Conservation (phyloP, 805 yeast genomes). For the Saccharomyces kudriavzevii region DNA sequence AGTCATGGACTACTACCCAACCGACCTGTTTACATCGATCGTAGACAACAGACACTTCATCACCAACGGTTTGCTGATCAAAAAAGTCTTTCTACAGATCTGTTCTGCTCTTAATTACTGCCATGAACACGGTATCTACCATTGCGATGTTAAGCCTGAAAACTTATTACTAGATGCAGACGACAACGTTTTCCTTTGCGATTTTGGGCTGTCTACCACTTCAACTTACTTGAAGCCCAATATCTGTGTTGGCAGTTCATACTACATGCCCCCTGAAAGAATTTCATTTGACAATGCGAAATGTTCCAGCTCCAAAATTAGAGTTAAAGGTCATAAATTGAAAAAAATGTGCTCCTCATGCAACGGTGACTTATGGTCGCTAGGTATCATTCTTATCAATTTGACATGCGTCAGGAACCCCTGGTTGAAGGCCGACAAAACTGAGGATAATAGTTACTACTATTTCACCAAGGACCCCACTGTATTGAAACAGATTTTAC, state of each 20-base stretch:
- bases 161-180: slow-evolving; percentile 67
- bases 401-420: slow-evolving; percentile 81
- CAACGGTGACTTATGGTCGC: slow-evolving; percentile 82
- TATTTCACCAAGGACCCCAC: slow-evolving; percentile 50
- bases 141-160: slow-evolving; percentile 94
- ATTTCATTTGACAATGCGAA: slow-evolving; percentile 21
- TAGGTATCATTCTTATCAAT: slow-evolving; percentile 74
- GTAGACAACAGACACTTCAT: slow-evolving; percentile 62
- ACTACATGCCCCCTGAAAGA: slow-evolving; percentile 91
- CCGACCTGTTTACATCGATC: slow-evolving; percentile 80
- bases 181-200: slow-evolving; percentile 57
- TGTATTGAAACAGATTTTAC: slow-evolving; percentile 59
- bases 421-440: slow-evolving; percentile 72
- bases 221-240: slow-evolving; percentile 52
- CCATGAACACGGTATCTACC: slow-evolving; percentile 78
- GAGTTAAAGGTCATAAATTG: neutral
- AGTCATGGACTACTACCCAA: slow-evolving; percentile 80
- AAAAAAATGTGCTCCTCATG: slow-evolving; percentile 43
- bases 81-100: slow-evolving; percentile 63
- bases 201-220: slow-evolving; percentile 82
- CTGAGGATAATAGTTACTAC: slow-evolving; percentile 54
- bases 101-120: slow-evolving; percentile 76
- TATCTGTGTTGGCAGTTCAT: slow-evolving; percentile 78
- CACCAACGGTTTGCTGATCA: slow-evolving; percentile 42
- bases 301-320: neutral